Evolutionary conservation across 2,329 filamentous ascomycete species (phyloP), one percentile per base, ranked within the genome.

Genomic region (Chaetomium strumarium): DNA sequence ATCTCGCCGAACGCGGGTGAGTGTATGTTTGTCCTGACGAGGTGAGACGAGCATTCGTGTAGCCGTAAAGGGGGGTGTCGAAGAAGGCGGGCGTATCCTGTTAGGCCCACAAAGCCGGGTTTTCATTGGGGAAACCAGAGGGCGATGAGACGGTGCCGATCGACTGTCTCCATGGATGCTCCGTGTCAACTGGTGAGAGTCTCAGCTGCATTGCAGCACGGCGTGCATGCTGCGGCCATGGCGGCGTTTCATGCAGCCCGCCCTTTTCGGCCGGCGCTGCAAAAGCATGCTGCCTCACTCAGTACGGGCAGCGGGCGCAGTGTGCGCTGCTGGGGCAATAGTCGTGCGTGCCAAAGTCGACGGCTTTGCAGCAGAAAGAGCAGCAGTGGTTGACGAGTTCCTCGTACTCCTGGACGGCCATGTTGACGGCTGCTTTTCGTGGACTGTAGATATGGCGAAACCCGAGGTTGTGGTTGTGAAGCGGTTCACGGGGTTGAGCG

Each of bases 381-480:
- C 75, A 78, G 72, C 75, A 78, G 59, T 70, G 62, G 66, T 74
- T 70, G 67, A 77, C 71, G 52, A 75, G 72, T 51, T 70, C 69
- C 56, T 72, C 64, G 57, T 66, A 63, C 50, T 72, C 71, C 60
- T 70, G 68, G 66, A 70, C 62, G 61, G 68, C 67, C 74, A 77
- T 77, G 57, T 55, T 67, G 64, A 44, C 24, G 24, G 24, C 30
- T 29, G 40, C 13, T 34, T 34, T 34, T 11, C 33, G 17, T 51
- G 45, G 41, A 17, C n/a, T 36, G 36, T 31, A 29, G 8, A 3
- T 16, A 46, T 34, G 41, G 17, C 6, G 16, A 19, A 29, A 11
- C 16, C 2, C 38, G 12, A 34, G 47, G 24, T n/a, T n/a, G 6
- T 2, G 34, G 31, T 24, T 45, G 46, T 36, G 6, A 36, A 37